Base-by-base conservation (phyloP, 352 stramenopile genomes). In the Globisporangium nunn region DNA sequence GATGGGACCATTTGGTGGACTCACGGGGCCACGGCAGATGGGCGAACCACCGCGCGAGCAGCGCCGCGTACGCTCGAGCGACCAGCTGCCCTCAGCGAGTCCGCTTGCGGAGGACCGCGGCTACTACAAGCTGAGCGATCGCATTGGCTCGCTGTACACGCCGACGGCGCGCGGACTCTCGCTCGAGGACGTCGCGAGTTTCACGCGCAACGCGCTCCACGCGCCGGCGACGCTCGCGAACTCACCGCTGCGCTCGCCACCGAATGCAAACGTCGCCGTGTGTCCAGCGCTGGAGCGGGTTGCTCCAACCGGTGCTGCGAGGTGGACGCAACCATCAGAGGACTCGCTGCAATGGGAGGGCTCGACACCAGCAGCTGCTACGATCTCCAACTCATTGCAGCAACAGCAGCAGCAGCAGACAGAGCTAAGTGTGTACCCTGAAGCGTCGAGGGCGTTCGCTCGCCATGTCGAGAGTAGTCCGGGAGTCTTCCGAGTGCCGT, bases 101-200 rank as follows among this genome's bases (percentile, higher is more conserved):
- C 72, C 54, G 10, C 50, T 64, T 28, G 61, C 75, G 3, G 78
- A 94, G 55, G 84, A 91, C 48, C 67, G 80, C 29, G 67, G 67
- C 2, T 94, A 93, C 59, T 91, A 89, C 55, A 79, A 81, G 35
- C 44, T 88, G n/a, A 94, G 82, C 46, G 85, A 94, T 58, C 78
- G 82, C 7, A 92, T 94, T 37, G 85, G 77, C 41, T 63, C 75
- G 3, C 85, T 71, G 44, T 94, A 94, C 64, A 91, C 85, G 15
- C 70, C 81, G 29, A 83, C 75, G 2, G 78, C 85, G 4, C 73
- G 71, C 12, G 67, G 68, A 3, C 50, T 94, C 6, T 90, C 81
- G 3, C 75, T 91, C 30, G 78, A 91, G 3, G 71, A 75, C 55
- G 82, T 92, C 44, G 88, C 75, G 2, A 72, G 53, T n/a, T 77